These are phyloP conservation scores for Endothia cerciana DNA, from an alignment of 2,329 filamentous ascomycete genomes.

Conservation along the genomic window DNA sequence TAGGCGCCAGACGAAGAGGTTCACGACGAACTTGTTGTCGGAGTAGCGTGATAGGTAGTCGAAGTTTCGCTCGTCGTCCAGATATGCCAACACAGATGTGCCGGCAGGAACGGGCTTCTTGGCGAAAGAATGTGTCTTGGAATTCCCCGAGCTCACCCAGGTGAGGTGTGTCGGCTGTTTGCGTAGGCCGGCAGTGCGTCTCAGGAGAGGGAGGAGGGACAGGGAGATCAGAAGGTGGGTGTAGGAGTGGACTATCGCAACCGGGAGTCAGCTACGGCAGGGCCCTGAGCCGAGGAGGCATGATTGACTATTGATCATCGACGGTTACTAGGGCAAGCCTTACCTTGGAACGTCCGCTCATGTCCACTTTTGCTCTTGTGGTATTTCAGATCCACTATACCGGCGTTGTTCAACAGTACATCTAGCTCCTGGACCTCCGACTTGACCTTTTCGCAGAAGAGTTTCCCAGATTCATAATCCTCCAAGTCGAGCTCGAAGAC, in stretches of 20 bases:
- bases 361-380: not conserved
- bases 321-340: not conserved
- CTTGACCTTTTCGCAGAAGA: not conserved
- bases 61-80: not conserved
- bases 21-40: not conserved
- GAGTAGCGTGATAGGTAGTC: not conserved
- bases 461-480: not conserved
- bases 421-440: not conserved
- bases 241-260: not conserved
- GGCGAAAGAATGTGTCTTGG: not conserved
- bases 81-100: not conserved
- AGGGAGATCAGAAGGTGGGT: constrained; percentile 1
- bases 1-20: not conserved
- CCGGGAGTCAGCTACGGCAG: not conserved
- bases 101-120: not conserved
- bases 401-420: constrained; percentile 2
- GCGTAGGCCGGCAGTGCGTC: not conserved
- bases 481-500: not conserved
- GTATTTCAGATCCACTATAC: not conserved
- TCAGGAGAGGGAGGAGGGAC: not conserved
- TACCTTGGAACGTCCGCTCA: constrained; percentile 2
- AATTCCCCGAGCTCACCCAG: not conserved
- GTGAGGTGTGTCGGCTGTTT: not conserved
- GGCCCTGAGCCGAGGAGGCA: not conserved
- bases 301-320: too few species aligned